These are phyloP conservation scores for Alnus glutinosa DNA, from an alignment of 306 rosid genomes.

Conservation along the genomic window DNA sequence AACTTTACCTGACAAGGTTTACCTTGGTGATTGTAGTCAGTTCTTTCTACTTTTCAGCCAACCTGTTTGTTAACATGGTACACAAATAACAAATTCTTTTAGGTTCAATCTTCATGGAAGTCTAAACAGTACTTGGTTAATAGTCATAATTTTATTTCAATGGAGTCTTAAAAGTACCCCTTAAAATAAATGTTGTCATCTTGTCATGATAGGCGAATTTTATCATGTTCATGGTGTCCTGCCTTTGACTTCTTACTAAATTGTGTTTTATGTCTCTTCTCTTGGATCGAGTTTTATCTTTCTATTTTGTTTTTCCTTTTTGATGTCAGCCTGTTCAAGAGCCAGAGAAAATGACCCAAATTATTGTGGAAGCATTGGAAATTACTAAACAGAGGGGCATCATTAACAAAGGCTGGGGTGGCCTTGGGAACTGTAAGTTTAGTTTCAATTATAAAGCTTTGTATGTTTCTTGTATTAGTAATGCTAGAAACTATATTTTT, in stretches of 20 bases:
- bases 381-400: conserved; percentile 93
- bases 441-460: conserved; percentile 1
- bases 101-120: neutral
- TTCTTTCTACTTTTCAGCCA: neutral
- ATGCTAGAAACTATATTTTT: too few relatives aligned
- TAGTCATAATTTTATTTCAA: neutral
- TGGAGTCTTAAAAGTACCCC: neutral
- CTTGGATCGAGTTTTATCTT: neutral
- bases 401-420: conserved; percentile 99
- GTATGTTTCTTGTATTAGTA: neutral
- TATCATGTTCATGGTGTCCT: neutral
- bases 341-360: conserved; percentile 89
- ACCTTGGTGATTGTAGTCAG: neutral
- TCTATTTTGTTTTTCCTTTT: neutral
- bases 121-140: neutral
- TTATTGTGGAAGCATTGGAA: conserved; percentile 86
- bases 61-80: neutral
- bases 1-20: too few relatives aligned
- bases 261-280: conserved; percentile 11
- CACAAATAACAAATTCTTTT: neutral
- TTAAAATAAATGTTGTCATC: neutral
- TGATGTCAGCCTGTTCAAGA: conserved; percentile 88
- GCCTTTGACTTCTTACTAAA: neutral
- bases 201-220: neutral
- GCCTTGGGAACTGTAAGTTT: conserved; percentile 88